These are phyloP conservation scores for Leptoxyphium fumago DNA, from an alignment of 2,329 filamentous ascomycete genomes.

Conservation along the genomic window DNA sequence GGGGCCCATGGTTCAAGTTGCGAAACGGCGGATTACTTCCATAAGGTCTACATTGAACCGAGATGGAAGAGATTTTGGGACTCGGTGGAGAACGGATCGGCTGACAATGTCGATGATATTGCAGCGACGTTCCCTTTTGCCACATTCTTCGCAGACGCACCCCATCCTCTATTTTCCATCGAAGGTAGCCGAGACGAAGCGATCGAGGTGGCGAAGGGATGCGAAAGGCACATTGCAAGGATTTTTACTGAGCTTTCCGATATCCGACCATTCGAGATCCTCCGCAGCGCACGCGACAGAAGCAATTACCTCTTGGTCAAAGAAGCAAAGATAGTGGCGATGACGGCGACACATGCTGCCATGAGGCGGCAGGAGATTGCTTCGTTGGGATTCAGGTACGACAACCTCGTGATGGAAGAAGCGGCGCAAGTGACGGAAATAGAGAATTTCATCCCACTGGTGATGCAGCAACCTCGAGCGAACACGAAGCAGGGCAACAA, in stretches of 20 bases:
- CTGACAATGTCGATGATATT: slow-evolving; percentile 43
- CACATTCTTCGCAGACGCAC: slow-evolving; percentile 71
- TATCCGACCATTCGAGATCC: slow-evolving; percentile 85
- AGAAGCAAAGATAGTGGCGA: slow-evolving; percentile 93
- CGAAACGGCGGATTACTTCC: slow-evolving; percentile 94
- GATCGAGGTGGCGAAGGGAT: slow-evolving; percentile 66
- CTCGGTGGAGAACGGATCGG: slow-evolving; percentile 33
- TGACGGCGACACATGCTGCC: slow-evolving; percentile 96
- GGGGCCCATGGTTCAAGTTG: slow-evolving; percentile 94
- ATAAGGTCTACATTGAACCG: slow-evolving; percentile 77
- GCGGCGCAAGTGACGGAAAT: slow-evolving; percentile 96
- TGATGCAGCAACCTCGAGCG: slow-evolving; percentile 54
- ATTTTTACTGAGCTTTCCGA: slow-evolving; percentile 89
- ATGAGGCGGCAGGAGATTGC: slow-evolving; percentile 88
- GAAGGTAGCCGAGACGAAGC: slow-evolving; percentile 50
- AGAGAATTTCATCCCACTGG: slow-evolving; percentile 87
- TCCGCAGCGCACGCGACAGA: slow-evolving; percentile 78
- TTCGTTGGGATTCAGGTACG: slow-evolving; percentile 84
- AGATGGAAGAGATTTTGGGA: slow-evolving; percentile 78
- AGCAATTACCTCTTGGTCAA: slow-evolving; percentile 90
- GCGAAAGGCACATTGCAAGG: slow-evolving; percentile 74
- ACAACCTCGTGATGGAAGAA: slow-evolving; percentile 97
- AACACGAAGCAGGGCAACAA: slow-evolving; percentile 36
- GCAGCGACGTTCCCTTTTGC: slow-evolving; percentile 73
- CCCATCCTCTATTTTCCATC: slow-evolving; percentile 66